phyloP scores from a whole-genome alignment of 2,329 filamentous ascomycete species.

The Gremmenia infestans region DNA sequence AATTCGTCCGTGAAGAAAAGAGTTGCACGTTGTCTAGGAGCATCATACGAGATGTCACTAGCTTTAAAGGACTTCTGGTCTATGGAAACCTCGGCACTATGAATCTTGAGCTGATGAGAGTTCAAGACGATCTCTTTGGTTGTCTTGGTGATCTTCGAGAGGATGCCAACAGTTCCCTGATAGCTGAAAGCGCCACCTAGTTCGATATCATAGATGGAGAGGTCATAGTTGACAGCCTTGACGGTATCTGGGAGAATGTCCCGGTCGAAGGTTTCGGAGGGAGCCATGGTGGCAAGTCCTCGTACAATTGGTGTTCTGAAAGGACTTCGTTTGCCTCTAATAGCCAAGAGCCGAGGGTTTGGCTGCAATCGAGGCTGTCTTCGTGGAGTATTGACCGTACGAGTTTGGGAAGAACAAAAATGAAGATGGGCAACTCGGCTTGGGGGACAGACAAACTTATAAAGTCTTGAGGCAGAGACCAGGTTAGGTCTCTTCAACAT shows the following conservation, averaged over 20 bases:
- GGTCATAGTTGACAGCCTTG: constrained; percentile 79
- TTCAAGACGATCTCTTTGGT: constrained; percentile 81
- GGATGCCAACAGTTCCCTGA: constrained; percentile 79
- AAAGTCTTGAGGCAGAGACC: constrained; percentile 1
- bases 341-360: not conserved
- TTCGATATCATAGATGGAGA: constrained; percentile 78
- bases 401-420: constrained; percentile 2
- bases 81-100: constrained; percentile 56
- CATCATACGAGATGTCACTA: constrained; percentile 71
- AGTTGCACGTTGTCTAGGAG: constrained; percentile 75
- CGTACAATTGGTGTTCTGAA: not conserved
- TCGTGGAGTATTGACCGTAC: not conserved
- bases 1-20: constrained; percentile 72
- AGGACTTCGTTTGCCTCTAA: not conserved
- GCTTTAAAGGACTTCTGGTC: constrained; percentile 52
- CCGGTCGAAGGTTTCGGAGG: constrained; percentile 49
- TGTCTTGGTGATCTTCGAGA: constrained; percentile 64
- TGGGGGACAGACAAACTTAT: not conserved
- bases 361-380: not conserved
- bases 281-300: constrained; percentile 18
- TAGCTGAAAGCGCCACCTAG: constrained; percentile 66
- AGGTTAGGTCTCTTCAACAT: constrained; percentile 3
- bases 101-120: constrained; percentile 74
- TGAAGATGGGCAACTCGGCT: not conserved
- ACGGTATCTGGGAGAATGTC: constrained; percentile 59